These are phyloP conservation scores for Zopfia rhizophila DNA, from an alignment of 2,329 filamentous ascomycete species.

Conservation along the genomic window DNA sequence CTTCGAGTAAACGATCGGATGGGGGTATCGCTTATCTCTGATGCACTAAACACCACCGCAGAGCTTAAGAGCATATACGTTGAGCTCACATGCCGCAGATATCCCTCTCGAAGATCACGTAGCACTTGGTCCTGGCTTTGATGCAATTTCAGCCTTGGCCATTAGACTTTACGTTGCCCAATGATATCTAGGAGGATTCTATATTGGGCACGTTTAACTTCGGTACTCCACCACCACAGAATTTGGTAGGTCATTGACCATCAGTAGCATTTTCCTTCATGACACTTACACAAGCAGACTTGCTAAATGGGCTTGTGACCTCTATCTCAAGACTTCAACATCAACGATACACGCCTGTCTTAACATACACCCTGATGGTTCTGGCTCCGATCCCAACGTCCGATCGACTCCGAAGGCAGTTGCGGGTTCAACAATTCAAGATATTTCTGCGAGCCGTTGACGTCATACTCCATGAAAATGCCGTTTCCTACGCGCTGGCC, in stretches of 20 bases:
- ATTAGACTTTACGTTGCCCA: conserved; percentile 30
- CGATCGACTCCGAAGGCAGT: conserved; percentile 20
- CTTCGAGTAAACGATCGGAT: conserved; percentile 31
- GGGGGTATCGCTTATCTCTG: conserved; percentile 30
- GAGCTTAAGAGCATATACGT: conserved; percentile 16
- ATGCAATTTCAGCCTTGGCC: conserved; percentile 18
- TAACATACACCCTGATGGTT: too few species aligned
- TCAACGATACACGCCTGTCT: too few species aligned
- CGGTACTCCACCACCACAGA: conserved; percentile 1
- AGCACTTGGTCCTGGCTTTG: background rate
- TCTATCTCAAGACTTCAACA: too few species aligned
- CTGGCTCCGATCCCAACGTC: too few species aligned
- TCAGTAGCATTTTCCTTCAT: too few species aligned
- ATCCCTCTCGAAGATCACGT: background rate
- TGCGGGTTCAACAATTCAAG: conserved; percentile 26
- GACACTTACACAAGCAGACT: too few species aligned
- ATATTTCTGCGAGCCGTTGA: conserved; percentile 33
- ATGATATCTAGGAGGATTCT: conserved; percentile 35
- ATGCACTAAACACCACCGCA: conserved; percentile 29
- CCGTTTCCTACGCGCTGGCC: conserved; percentile 26
- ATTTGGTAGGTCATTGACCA: too few species aligned
- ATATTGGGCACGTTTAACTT: conserved; percentile 36
- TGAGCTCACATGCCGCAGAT: background rate
- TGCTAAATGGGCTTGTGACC: too few species aligned
- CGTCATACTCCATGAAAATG: conserved; percentile 34